Base-by-base conservation (phyloP, 768 basidiomycete species). In the Mycena pura region DNA sequence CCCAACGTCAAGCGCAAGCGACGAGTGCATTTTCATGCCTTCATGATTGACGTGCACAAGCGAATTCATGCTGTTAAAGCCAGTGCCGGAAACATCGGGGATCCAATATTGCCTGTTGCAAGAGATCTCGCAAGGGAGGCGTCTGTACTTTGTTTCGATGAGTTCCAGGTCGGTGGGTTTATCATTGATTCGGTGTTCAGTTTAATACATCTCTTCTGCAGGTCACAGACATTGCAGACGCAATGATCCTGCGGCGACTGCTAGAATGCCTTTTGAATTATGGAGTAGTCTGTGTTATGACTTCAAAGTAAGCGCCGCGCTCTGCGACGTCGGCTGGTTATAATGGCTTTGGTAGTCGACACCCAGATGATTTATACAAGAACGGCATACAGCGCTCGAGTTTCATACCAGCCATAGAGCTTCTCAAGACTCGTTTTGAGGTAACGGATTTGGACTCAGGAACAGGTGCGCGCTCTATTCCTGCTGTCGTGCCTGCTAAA, bases 1-100 rank as follows among this genome's bases (percentile, higher is more conserved):
- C 68, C 82, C 0, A 77, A 82, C 41, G 77, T 92, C 53, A 84
- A 76, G 43, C 84, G 86, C 60, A 93, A 93, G 76, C 89, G 92
- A 53, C 84, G 97, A 28, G 94, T 98, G 15, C 97, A 99, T 74
- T 99, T 99, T 73, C 96, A 99, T 71, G 93, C 95, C 1, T 99
- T 99, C 81, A 99, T 99, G 97, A 88, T 98, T 63, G 97, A 99
- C 71, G 95, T 98, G 21, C 93, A 98, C 73, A 97, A 96, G 71
- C 89, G 95, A 17, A 73, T 96, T 4, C 95, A 98, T 66, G 86
- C 87, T 2, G 84, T 91, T 36, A 95, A 95, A 77, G 78, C 84
- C 40, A 82, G 84, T 56, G 84, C 88, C 78, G 91, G 91, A 2
- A 72, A 82, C 15, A 85, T 87, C 21, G 89, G 91, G 17, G 95